Evolutionary conservation across 805 yeast species (phyloP).

Genomic region (Wickerhamiella musiphila): DNA sequence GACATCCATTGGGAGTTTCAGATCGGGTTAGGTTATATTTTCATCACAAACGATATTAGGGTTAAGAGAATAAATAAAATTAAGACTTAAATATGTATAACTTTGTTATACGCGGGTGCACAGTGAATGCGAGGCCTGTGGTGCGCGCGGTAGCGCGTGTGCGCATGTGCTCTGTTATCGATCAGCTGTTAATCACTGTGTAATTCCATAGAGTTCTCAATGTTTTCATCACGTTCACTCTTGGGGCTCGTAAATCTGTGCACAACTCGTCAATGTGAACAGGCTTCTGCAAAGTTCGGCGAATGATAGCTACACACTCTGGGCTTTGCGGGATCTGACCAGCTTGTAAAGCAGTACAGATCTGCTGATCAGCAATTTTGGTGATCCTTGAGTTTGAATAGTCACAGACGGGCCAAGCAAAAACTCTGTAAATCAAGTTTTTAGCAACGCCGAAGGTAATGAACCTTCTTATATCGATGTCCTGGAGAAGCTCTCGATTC

Average conservation of each 20-base stretch:
- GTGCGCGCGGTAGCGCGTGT: no score
- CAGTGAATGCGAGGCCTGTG: no score
- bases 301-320: conserved; percentile 1
- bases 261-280: conserved; percentile 13
- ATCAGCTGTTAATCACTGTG: conserved; percentile 6
- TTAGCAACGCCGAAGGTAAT: conserved; percentile 73
- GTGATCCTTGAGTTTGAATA: no score
- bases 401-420: conserved; percentile 52
- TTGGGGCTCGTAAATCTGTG: conserved; percentile 14
- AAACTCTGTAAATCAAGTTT: conserved; percentile 66
- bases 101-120: no score
- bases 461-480: conserved; percentile 71
- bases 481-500: conserved; percentile 36
- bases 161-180: no score
- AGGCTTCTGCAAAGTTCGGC: conserved; percentile 7
- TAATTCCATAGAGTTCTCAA: conserved; percentile 13
- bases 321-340: no score
- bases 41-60: no score
- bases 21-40: no score
- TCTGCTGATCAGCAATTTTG: no score
- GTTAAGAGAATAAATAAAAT: no score
- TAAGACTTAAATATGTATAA: no score
- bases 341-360: no score
- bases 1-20: background rate
- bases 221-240: conserved; percentile 10